phyloP scores from a whole-genome alignment of 306 rosid genomes.

The Inga oerstediana region DNA sequence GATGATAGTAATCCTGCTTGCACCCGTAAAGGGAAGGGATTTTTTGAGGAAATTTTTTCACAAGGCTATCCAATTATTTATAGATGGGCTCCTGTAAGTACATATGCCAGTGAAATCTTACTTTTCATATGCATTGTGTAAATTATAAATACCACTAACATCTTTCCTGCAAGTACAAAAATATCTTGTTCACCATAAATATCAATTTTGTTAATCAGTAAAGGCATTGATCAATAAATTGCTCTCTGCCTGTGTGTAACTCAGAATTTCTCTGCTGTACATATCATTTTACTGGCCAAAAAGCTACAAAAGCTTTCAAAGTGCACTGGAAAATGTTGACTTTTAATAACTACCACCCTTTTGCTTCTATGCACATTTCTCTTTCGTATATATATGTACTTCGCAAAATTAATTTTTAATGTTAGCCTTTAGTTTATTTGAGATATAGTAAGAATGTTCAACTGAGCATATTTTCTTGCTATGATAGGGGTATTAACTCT shows the following conservation, averaged over 20 bases:
- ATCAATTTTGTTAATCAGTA: neutral
- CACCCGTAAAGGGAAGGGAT: slow-evolving; percentile 47
- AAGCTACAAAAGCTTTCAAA: neutral
- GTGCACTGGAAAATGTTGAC: neutral
- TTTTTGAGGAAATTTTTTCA: slow-evolving; percentile 63
- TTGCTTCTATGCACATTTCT: neutral
- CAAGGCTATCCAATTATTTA: slow-evolving; percentile 64
- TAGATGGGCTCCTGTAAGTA: slow-evolving; percentile 92
- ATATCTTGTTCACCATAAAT: neutral
- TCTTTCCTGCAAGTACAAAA: neutral
- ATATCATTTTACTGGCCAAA: neutral
- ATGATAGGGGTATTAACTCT: neutral
- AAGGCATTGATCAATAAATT: neutral
- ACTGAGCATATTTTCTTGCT: neutral
- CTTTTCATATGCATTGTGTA: slow-evolving; percentile 3
- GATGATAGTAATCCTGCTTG: slow-evolving; percentile 27
- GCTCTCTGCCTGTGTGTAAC: neutral
- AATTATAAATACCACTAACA: neutral
- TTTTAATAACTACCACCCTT: neutral
- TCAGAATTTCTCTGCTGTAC: neutral
- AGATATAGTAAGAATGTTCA: neutral
- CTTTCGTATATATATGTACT: neutral
- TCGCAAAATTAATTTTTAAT: neutral
- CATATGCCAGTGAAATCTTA: neutral
- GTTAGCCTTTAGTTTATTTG: neutral